Evolutionary conservation across 169 alveolate genomes (phyloP).

Genomic region (Eimeria zaria): DNA sequence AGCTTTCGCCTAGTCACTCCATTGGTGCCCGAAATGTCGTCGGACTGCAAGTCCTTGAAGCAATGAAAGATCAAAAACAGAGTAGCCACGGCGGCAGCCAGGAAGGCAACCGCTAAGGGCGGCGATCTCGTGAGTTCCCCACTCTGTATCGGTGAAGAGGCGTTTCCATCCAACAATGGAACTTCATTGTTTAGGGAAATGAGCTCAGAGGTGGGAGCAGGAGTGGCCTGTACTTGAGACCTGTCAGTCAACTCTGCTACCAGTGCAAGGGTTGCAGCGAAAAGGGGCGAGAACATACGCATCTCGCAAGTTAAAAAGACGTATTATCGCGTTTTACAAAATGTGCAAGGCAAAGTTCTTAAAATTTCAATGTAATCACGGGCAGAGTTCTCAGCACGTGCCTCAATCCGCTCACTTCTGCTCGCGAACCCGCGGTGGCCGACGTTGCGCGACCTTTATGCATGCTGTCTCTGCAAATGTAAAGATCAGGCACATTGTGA

Average conservation of each 20-base stretch:
- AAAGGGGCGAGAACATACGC: not conserved
- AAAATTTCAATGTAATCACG: not conserved
- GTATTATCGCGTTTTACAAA: not conserved
- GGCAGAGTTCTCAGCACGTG: not conserved
- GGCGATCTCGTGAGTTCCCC: not conserved
- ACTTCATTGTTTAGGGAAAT: not conserved
- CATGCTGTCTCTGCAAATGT: not conserved
- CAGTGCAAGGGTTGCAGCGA: not conserved
- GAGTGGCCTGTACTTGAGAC: not conserved
- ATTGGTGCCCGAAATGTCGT: not conserved
- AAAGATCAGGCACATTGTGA: not conserved
- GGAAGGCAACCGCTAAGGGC: not conserved
- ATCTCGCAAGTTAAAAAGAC: not conserved
- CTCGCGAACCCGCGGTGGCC: not conserved
- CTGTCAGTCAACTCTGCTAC: not conserved
- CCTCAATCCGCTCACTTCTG: not conserved
- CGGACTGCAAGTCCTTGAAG: not conserved
- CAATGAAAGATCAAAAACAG: not conserved
- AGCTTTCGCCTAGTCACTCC: not conserved
- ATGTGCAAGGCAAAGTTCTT: not conserved
- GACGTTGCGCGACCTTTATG: not conserved
- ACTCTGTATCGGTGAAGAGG: not conserved
- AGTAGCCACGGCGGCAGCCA: not conserved
- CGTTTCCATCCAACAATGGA: not conserved
- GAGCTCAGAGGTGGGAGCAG: not conserved